These are phyloP conservation scores for Conoideocrella luteorostrata DNA, from an alignment of 2,329 filamentous ascomycete species.

Conservation along the genomic window DNA sequence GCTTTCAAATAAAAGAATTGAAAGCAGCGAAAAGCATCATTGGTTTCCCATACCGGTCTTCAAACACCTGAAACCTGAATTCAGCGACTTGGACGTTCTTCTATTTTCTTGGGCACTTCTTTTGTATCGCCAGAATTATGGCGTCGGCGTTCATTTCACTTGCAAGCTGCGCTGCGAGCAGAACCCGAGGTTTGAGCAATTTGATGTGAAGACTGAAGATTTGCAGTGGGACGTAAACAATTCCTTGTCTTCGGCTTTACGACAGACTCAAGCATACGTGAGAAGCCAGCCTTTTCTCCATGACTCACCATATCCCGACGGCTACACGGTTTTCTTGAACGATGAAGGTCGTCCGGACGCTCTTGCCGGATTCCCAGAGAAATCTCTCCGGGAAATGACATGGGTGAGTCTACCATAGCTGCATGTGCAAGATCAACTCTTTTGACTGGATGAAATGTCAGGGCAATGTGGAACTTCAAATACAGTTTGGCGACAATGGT, in stretches of 20 bases:
- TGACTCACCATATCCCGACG: neutral
- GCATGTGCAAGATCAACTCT: neutral
- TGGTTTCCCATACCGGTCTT: too few relatives aligned
- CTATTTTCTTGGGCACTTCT: conserved; percentile 4
- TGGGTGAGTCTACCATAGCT: too few relatives aligned
- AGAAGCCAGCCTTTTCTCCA: neutral
- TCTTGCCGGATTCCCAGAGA: neutral
- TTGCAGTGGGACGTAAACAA: neutral
- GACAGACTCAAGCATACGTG: neutral
- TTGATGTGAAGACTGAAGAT: neutral
- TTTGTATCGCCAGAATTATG: neutral
- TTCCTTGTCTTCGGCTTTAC: neutral
- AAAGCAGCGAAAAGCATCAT: too few relatives aligned
- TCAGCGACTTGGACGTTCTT: neutral
- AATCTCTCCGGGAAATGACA: too few relatives aligned
- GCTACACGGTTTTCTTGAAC: neutral
- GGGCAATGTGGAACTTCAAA: conserved; percentile 1
- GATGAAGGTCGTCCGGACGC: conserved; percentile 1
- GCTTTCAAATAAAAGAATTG: too few relatives aligned
- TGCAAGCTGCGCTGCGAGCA: neutral
- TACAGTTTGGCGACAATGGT: neutral
- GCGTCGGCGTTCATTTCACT: neutral
- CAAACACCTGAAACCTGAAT: too few relatives aligned
- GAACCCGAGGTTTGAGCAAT: neutral
- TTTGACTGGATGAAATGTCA: neutral